Base-by-base conservation (phyloP, 768 basidiomycete species). In the Rhodotorula babjevae region DNA sequence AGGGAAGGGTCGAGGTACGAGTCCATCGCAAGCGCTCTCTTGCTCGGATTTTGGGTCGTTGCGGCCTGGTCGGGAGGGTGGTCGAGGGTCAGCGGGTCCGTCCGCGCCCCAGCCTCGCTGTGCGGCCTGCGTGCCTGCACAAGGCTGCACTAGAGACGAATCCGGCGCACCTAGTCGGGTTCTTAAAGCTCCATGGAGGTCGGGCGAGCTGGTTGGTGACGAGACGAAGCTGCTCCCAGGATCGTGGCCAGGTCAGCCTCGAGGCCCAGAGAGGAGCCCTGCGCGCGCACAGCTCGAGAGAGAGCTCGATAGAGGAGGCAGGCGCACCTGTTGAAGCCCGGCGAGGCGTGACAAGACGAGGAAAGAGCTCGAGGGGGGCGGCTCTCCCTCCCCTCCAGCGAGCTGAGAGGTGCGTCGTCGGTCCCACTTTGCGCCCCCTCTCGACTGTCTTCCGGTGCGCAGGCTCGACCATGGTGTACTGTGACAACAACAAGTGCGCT, bases 1-100 rank as follows among this genome's bases (percentile, higher is more conserved):
- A 72, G 16, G 7, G 66, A 60, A 19, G 66, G 71, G 62, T 72
- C 71, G 58, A 72, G 46, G 40, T 61, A 72, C 36, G 47, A 36
- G 33, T 72, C 71, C 71, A 72, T 72, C 27, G 33, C 47, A 4
- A 0, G 31, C 40, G 42, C 14, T 15, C 7, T 12, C 9, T 36
- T 18, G 18, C 25, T n/a, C 14, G 52, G 14, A n/a, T n/a, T n/a
- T 21, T 14, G 36, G 60, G 18, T 10, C 36, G 40, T 2, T 44
- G 11, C 14, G 15, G 36, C 29, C 21, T 40, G 31, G 16, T 19
- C 25, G 21, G 46, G 50, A 27, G 25, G 56, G 27, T 7, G 2
- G 12, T 0, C 8, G 19, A 21, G 23, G 56, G 44, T 61, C 60
- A 46, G 44, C 44, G 12, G 11, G 40, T 12, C 10, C 59, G 14